phyloP scores from a whole-genome alignment of 2,329 filamentous ascomycete genomes.

The Penicillium glabrum region DNA sequence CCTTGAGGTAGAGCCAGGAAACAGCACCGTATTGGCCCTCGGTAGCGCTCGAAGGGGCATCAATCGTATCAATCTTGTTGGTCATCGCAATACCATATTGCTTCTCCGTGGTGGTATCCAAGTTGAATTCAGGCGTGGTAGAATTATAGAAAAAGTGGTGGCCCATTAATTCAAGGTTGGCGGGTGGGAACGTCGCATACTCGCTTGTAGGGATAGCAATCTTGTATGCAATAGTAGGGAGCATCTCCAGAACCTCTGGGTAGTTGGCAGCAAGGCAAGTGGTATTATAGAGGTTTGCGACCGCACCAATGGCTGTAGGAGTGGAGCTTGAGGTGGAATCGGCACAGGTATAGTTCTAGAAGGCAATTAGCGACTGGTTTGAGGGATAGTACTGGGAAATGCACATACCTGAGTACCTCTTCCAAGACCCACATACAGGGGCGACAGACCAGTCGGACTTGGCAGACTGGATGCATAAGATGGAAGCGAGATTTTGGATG shows the following conservation, averaged over 20 bases:
- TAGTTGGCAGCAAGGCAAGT: slow-evolving; percentile 73
- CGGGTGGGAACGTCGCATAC: slow-evolving; percentile 45
- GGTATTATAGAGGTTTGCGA: slow-evolving; percentile 84
- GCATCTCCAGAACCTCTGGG: slow-evolving; percentile 63
- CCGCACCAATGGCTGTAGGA: slow-evolving; percentile 69
- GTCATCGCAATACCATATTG: slow-evolving; percentile 59
- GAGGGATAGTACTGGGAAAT: neutral
- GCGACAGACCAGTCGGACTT: slow-evolving; percentile 57
- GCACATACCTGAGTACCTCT: slow-evolving; percentile 65
- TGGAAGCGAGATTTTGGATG: slow-evolving; percentile 36
- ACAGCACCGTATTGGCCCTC: slow-evolving; percentile 68
- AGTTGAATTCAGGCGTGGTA: slow-evolving; percentile 76
- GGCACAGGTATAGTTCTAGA: slow-evolving; percentile 87
- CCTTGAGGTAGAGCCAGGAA: slow-evolving; percentile 72
- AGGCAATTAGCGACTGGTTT: slow-evolving; percentile 8
- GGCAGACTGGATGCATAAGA: slow-evolving; percentile 62
- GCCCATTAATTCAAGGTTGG: slow-evolving; percentile 66
- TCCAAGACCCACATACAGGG: slow-evolving; percentile 80
- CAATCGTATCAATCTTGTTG: slow-evolving; percentile 60
- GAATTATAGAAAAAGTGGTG: slow-evolving; percentile 76
- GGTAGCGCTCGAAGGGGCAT: slow-evolving; percentile 63
- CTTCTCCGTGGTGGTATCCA: slow-evolving; percentile 56
- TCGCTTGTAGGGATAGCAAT: slow-evolving; percentile 55
- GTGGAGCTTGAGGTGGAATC: slow-evolving; percentile 57
- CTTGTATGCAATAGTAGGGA: slow-evolving; percentile 68